Evolutionary conservation across 1,284 basidiomycete genomes (phyloP), one percentile per base, ranked within the genome.

Genomic region (Trametes versicolor): DNA sequence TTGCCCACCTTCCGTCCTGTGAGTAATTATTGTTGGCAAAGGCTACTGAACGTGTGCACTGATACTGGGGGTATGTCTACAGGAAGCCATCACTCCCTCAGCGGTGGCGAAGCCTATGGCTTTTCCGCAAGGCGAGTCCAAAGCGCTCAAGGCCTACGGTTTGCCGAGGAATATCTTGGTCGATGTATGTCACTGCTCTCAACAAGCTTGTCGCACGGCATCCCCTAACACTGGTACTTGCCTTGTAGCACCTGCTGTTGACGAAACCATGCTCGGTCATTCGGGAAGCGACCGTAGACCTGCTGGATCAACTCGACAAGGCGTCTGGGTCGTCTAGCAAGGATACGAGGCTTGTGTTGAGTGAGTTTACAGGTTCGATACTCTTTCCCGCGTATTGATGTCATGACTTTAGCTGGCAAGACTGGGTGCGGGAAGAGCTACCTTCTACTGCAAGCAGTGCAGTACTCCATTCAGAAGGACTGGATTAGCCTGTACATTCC

Each of bases 401-500:
- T 21, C 29, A 32, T 29, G 8, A 39, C 15, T 32, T 10, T 65
- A 95, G 93, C 87, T 66, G 97, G 96, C n/a, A 76, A 83, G 2
- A 68, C 84, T 8, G 97, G 96, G 1, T 88, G 86, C 61, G 97
- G 97, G 29, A 98, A 98, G 80, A 94, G 91, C 62, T 89, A 87
- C 67, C 78, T 95, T 23, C 80, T 98, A 25, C 79, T 97, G 2
- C 97, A 99, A 76, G 84, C 90, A 0, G 88, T 94, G 0, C 84
- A 93, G 36, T 91, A 96, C 68, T 91, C 90, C 17, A 74, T 87
- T 25, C 81, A 87, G 15, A 85, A 87, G 32, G 86, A 87, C 17
- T 98, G 94, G 93, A 83, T 97, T 43, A 94, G 97, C 29, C 78
- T 98, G 50, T 98, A 97, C 76, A 85, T 96, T n/a, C 95, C 96